Base-by-base conservation (phyloP, 1,139 yeast species). In the Geotrichum australiense region DNA sequence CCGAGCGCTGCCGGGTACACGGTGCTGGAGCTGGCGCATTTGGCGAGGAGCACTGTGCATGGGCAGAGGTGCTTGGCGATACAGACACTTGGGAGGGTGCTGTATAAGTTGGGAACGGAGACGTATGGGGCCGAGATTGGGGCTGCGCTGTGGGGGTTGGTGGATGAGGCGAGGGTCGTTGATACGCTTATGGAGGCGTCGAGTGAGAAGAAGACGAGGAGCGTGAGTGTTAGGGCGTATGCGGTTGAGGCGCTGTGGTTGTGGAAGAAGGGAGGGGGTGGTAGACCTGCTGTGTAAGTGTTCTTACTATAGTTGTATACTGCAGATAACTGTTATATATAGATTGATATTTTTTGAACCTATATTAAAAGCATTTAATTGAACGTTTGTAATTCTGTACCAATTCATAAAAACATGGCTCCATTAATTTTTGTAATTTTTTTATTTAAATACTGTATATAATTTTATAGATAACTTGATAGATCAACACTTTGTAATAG, bases 1-100 rank as follows among this genome's bases (percentile, higher is more conserved):
- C 96, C 97, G 0, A 78, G 80, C 35, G 69, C 89, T 43, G 95
- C 98, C 0, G 99, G 99, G 0, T 91, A 91, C 59, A 87, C 97
- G 0, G 61, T 91, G 19, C 69, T 76, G 1, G 99, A 91, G 57
- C 68, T 91, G 40, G 82, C 83, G 0, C 94, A 82, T 53, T 70
- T 86, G 42, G 68, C 89, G 2, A 69, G 96, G 50, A 85, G 96
- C 1, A 75, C 82, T 0, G 76, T 82, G 42, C 77, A 94, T 1
- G 78, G 94, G 0, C 99, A 91, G 61, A 69, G 97, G 41, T 76
- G 93, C 48, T 72, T 91, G 18, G 87, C 96, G 19, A 78, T 89
- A 28, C 86, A 83, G 57, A 84, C 93, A 10, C 58, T 89, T 35
- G 99, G 99, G 2, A 70, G 98, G 47, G 74, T 91, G 0, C 65